Percentiles rank a stretch among this genome's conserved stretches.
These are phyloP conservation scores for Aspergillus homomorphus DNA, from an alignment of 495 filamentous ascomycete genomes.

Conservation along the genomic window DNA sequence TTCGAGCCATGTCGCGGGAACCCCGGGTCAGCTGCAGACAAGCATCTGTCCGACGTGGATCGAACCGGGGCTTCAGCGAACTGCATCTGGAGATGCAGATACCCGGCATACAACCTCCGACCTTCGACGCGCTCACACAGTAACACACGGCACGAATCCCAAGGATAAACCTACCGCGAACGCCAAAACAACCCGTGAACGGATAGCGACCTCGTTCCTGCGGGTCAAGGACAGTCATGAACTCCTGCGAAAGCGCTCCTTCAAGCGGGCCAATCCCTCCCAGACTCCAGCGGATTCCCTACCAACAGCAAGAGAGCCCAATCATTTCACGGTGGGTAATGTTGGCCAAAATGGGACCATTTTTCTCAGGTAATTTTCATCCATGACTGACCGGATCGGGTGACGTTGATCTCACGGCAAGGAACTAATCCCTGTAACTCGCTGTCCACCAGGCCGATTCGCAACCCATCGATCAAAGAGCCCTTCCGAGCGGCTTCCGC, in stretches of 20 bases:
- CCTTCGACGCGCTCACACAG: slow-evolving; percentile 44
- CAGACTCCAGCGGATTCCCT: slow-evolving; percentile 31
- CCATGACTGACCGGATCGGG: not conserved
- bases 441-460: slow-evolving; percentile 47
- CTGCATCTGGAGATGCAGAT: slow-evolving; percentile 14
- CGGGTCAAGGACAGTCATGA: slow-evolving; percentile 49
- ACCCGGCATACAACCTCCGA: slow-evolving; percentile 23
- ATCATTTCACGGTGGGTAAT: slow-evolving; percentile 91
- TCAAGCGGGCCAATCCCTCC: slow-evolving; percentile 37
- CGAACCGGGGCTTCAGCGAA: slow-evolving; percentile 15
- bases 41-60: slow-evolving; percentile 5
- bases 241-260: slow-evolving; percentile 39
- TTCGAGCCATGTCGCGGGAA: slow-evolving; percentile 8
- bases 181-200: slow-evolving; percentile 30
- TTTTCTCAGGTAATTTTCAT: slow-evolving; percentile 75
- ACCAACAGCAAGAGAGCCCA: slow-evolving; percentile 49
- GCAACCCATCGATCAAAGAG: slow-evolving; percentile 37
- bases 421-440: slow-evolving; percentile 24
- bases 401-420: slow-evolving; percentile 8
- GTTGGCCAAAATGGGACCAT: slow-evolving; percentile 91
- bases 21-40: slow-evolving; percentile 13
- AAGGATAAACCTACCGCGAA: slow-evolving; percentile 32
- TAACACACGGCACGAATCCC: slow-evolving; percentile 35
- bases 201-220: slow-evolving; percentile 33
- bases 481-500: slow-evolving; percentile 30